Evolutionary conservation across 345 rosid genomes (phyloP).

Genomic region (Arabidopsis suecica): DNA sequence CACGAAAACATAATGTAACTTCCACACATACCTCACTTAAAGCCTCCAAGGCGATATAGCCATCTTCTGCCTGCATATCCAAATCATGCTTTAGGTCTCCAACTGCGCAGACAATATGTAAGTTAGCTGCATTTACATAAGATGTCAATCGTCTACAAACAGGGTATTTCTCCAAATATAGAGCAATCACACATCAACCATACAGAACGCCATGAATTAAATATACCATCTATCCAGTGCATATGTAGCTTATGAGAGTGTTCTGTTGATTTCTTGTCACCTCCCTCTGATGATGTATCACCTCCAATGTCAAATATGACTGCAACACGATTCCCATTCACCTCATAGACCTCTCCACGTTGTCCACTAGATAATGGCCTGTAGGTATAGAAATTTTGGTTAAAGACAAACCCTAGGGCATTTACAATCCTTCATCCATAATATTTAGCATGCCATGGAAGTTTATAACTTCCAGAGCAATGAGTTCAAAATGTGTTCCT

Average conservation of each 20-base stretch:
- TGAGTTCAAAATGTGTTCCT: constrained; percentile 12
- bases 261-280: constrained; percentile 55
- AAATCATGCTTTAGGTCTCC: constrained; percentile 84
- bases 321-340: constrained; percentile 72
- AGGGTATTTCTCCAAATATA: constrained; percentile 15
- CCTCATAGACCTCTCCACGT: constrained; percentile 86
- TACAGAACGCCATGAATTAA: constrained; percentile 6
- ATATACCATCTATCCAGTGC: constrained; percentile 84
- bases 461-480: neutral
- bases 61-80: constrained; percentile 79
- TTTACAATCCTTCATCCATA: constrained; percentile 1
- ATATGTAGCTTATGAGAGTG: constrained; percentile 53
- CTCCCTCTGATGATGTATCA: constrained; percentile 51
- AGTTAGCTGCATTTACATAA: constrained; percentile 32
- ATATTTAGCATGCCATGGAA: neutral
- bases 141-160: neutral
- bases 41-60: constrained; percentile 83
- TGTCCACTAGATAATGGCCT: constrained; percentile 83
- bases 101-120: constrained; percentile 51
- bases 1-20: constrained; percentile 13
- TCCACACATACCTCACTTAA: constrained; percentile 69
- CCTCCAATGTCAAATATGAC: constrained; percentile 66
- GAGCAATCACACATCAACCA: constrained; percentile 13
- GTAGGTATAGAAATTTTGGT: constrained; percentile 40
- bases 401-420: constrained; percentile 10